Conservation (phyloP, 768 basidiomycete species). For the Kondoa subrosea region DNA sequence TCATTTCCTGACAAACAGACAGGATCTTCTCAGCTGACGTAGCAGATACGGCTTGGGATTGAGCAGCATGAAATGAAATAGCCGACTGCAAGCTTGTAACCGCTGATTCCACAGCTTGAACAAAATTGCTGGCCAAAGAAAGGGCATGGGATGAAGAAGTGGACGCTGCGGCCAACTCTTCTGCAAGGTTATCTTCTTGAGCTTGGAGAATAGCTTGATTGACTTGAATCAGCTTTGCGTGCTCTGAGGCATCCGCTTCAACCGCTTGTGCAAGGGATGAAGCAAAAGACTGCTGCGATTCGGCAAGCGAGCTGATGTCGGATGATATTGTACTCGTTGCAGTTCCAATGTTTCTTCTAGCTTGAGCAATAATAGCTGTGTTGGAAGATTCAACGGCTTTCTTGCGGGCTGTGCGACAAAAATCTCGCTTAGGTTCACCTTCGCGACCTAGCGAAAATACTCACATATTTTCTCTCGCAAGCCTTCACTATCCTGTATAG, state of each 20-base stretch:
- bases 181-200: background rate
- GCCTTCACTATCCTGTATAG: constrained; percentile 14
- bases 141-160: background rate
- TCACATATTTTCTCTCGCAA: constrained; percentile 15
- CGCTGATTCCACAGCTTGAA: background rate
- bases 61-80: background rate
- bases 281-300: background rate
- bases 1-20: background rate
- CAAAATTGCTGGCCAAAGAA: background rate
- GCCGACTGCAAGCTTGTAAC: background rate
- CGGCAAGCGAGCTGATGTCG: background rate
- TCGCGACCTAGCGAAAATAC: constrained; percentile 2
- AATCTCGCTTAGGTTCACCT: background rate
- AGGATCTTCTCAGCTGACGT: background rate
- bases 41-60: background rate
- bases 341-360: background rate
- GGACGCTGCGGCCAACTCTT: background rate
- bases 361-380: background rate
- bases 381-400: background rate
- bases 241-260: background rate
- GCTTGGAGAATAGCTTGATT: background rate
- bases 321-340: background rate
- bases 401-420: background rate
- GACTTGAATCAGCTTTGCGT: background rate
- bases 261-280: background rate